Evolutionary conservation across 768 basidiomycete species (phyloP).

Genomic region (Mycena rosella): DNA sequence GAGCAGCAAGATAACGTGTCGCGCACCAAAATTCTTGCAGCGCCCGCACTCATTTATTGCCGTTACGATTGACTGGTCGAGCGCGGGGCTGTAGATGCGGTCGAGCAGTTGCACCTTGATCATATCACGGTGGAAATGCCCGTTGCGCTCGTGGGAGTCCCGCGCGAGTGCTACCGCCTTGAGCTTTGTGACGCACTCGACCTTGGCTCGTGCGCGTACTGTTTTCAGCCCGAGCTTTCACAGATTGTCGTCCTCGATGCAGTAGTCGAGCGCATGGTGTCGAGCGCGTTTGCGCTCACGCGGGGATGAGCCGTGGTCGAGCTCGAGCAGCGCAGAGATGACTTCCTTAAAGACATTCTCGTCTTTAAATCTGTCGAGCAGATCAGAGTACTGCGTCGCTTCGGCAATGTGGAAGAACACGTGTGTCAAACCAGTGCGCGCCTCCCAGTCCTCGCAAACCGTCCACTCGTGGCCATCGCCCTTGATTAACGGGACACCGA

Average conservation of each 20-base stretch:
- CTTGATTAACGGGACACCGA: background rate
- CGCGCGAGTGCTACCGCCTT: slow-evolving; percentile 42
- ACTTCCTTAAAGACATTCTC: slow-evolving; percentile 35
- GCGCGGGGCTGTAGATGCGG: no score
- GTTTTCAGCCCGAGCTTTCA: slow-evolving; percentile 31
- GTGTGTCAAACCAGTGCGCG: no score
- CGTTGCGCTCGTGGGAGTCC: slow-evolving; percentile 37
- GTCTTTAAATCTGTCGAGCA: slow-evolving; percentile 20
- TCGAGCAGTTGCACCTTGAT: slow-evolving; percentile 47
- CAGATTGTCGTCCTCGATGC: slow-evolving; percentile 39
- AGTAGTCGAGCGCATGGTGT: slow-evolving; percentile 32
- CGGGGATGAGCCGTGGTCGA: slow-evolving; percentile 25
- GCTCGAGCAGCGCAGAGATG: slow-evolving; percentile 22
- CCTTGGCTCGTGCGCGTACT: background rate
- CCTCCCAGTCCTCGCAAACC: no score
- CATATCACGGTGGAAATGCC: slow-evolving; percentile 49
- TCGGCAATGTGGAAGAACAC: no score
- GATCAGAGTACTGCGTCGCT: slow-evolving; percentile 2
- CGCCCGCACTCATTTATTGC: no score
- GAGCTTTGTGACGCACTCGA: slow-evolving; percentile 44
- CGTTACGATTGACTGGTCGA: no score
- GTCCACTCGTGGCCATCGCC: slow-evolving; percentile 39
- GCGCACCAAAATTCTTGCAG: no score
- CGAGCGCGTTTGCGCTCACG: slow-evolving; percentile 15
- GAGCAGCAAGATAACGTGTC: no score